These are phyloP conservation scores for Neoscytalidium dimidiatum DNA, from an alignment of 2,329 filamentous ascomycete species.

Conservation along the genomic window DNA sequence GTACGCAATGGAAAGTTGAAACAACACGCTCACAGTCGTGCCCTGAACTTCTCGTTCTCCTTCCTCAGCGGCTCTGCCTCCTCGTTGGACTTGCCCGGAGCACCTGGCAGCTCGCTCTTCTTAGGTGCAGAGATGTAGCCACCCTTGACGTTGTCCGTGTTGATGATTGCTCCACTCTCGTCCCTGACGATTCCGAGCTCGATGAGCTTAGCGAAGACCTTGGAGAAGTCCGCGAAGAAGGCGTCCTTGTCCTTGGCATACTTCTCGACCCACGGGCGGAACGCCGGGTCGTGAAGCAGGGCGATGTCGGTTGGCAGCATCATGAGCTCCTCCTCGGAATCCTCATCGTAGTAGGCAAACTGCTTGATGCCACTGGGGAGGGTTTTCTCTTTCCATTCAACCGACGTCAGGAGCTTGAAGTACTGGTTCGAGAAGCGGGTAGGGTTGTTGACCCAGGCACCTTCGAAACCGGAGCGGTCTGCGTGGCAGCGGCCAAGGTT, in stretches of 20 bases:
- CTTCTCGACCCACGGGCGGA: conserved; percentile 58
- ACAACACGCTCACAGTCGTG: conserved; percentile 38
- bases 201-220: conserved; percentile 61
- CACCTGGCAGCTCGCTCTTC: conserved; percentile 50
- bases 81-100: conserved; percentile 35
- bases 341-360: conserved; percentile 62
- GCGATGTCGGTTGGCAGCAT: conserved; percentile 68
- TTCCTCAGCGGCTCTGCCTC: conserved; percentile 46
- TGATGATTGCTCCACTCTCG: conserved; percentile 53
- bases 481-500: conserved; percentile 58
- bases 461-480: conserved; percentile 59
- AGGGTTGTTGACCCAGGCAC: conserved; percentile 62
- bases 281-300: conserved; percentile 55
- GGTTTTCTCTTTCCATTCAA: conserved; percentile 58
- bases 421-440: conserved; percentile 61
- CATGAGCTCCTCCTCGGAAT: conserved; percentile 61
- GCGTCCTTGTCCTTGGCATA: conserved; percentile 63
- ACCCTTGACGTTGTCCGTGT: conserved; percentile 59
- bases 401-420: conserved; percentile 53
- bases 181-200: conserved; percentile 63
- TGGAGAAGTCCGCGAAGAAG: conserved; percentile 63
- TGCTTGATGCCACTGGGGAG: conserved; percentile 56
- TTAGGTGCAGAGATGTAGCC: conserved; percentile 60
- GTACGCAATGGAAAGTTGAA: background rate
- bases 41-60: conserved; percentile 42